phyloP scores from a whole-genome alignment of 495 filamentous ascomycete species.

The Podospora tetraspora region DNA sequence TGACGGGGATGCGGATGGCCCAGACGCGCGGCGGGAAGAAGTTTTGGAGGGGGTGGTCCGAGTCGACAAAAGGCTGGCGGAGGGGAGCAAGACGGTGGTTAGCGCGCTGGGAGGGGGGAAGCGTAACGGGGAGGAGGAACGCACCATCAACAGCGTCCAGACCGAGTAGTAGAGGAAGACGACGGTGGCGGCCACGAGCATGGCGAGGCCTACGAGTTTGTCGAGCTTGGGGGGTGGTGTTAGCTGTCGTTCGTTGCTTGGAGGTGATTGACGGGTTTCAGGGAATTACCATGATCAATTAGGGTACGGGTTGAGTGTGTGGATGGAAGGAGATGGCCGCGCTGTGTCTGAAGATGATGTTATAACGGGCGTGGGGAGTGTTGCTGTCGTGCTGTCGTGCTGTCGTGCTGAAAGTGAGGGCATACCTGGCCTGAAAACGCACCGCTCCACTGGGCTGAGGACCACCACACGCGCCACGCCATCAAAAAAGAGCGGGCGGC shows the following conservation, averaged over 20 bases:
- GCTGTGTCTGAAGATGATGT: not conserved
- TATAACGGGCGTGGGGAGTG: not conserved
- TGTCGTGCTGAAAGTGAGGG: slow-evolving; percentile 4
- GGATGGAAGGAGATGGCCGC: not conserved
- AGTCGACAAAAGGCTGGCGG: slow-evolving; percentile 88
- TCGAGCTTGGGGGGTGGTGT: slow-evolving; percentile 63
- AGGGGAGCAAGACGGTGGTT: not conserved
- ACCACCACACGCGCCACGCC: slow-evolving; percentile 13
- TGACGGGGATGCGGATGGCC: slow-evolving; percentile 97
- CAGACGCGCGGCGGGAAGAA: slow-evolving; percentile 97
- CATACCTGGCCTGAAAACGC: slow-evolving; percentile 7
- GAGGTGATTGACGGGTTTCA: not conserved
- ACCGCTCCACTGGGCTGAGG: not conserved
- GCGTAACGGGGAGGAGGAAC: slow-evolving; percentile 12
- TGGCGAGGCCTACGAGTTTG: slow-evolving; percentile 90
- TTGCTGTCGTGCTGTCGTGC: not conserved
- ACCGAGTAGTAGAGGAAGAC: slow-evolving; percentile 99
- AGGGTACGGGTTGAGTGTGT: slow-evolving; percentile 5
- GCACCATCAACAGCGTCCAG: slow-evolving; percentile 96
- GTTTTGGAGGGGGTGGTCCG: slow-evolving; percentile 85
- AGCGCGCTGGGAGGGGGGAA: slow-evolving; percentile 7
- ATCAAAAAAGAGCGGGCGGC: not conserved
- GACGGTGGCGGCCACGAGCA: slow-evolving; percentile 90
- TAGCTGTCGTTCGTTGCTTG: not conserved
- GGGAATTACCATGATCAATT: slow-evolving; percentile 37